Conservation (phyloP, 345 rosid species). For the Aquilaria sinensis region DNA sequence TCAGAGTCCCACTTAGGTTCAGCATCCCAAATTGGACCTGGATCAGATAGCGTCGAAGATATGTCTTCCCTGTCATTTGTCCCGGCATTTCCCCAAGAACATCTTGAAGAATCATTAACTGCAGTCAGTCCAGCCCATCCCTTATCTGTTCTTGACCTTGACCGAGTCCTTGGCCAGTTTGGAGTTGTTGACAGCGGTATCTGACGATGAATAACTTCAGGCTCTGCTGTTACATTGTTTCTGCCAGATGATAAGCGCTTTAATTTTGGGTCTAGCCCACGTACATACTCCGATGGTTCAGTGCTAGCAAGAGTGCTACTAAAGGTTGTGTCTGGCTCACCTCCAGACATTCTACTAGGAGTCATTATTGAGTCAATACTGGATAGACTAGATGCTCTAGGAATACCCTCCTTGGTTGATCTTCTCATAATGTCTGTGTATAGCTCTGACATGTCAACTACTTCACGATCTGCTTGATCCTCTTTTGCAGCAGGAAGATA, state of each 20-base stretch:
- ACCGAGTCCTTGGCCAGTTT: constrained; percentile 95
- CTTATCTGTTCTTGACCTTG: constrained; percentile 86
- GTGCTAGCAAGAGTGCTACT: constrained; percentile 75
- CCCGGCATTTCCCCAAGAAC: constrained; percentile 74
- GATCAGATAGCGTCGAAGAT: constrained; percentile 94
- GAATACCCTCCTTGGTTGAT: constrained; percentile 75
- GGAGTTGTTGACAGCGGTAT: constrained; percentile 76
- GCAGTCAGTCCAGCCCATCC: constrained; percentile 79
- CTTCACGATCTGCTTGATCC: constrained; percentile 32
- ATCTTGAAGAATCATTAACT: constrained; percentile 62
- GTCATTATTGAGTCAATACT: constrained; percentile 96
- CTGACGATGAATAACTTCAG: constrained; percentile 92
- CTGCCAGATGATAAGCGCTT: constrained; percentile 83
- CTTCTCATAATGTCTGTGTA: constrained; percentile 80
- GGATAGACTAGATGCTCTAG: constrained; percentile 95
- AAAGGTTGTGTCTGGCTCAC: constrained; percentile 64
- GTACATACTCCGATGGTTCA: constrained; percentile 93
- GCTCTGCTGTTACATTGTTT: constrained; percentile 59
- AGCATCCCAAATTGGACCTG: constrained; percentile 98
- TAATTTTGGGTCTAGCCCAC: constrained; percentile 85
- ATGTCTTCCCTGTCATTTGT: constrained; percentile 88
- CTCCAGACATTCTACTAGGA: constrained; percentile 70
- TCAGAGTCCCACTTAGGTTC: constrained; percentile 94
- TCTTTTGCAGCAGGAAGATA: constrained; percentile 80
- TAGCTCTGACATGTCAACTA: constrained; percentile 69